A percentile compares a stretch with the other conserved stretches of the same genome.
These are phyloP conservation scores for Xylaria sp. DNA, from an alignment of 2,329 filamentous ascomycete genomes.

Conservation along the genomic window DNA sequence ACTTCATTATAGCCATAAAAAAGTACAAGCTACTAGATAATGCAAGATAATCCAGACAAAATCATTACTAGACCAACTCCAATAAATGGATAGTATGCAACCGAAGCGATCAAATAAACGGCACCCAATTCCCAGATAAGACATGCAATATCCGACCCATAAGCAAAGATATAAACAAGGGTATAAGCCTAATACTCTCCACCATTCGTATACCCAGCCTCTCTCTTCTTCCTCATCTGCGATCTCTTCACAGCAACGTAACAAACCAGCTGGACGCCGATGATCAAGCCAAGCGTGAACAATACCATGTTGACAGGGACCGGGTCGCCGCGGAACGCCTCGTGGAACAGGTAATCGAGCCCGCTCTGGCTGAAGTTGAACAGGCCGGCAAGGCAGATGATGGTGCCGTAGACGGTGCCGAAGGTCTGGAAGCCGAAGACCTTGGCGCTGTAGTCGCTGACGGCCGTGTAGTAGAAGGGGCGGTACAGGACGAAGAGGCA, in stretches of 20 bases:
- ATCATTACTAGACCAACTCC: not conserved
- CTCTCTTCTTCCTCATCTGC: slow-evolving; percentile 42
- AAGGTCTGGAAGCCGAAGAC: slow-evolving; percentile 94
- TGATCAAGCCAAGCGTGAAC: slow-evolving; percentile 67
- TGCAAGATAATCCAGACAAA: slow-evolving; percentile 4
- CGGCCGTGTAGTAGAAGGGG: slow-evolving; percentile 90
- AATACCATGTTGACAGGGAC: slow-evolving; percentile 80
- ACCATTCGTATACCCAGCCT: slow-evolving; percentile 26
- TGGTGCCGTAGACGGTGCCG: slow-evolving; percentile 91
- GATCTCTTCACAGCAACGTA: slow-evolving; percentile 68
- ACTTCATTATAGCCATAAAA: not conserved
- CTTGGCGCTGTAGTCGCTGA: slow-evolving; percentile 90
- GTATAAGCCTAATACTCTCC: slow-evolving; percentile 15
- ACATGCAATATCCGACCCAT: not conserved
- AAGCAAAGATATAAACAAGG: no score
- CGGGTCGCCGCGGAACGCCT: slow-evolving; percentile 76
- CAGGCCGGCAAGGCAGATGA: slow-evolving; percentile 86
- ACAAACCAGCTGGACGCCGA: slow-evolving; percentile 73
- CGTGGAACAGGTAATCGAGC: slow-evolving; percentile 81
- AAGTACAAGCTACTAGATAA: slow-evolving; percentile 11
- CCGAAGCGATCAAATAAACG: no score
- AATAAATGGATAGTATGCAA: not conserved
- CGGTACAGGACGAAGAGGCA: slow-evolving; percentile 85
- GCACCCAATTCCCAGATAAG: not conserved
- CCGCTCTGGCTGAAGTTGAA: slow-evolving; percentile 86